Conservation (phyloP, 139 green algal genomes). For the Trebouxia sp. region DNA sequence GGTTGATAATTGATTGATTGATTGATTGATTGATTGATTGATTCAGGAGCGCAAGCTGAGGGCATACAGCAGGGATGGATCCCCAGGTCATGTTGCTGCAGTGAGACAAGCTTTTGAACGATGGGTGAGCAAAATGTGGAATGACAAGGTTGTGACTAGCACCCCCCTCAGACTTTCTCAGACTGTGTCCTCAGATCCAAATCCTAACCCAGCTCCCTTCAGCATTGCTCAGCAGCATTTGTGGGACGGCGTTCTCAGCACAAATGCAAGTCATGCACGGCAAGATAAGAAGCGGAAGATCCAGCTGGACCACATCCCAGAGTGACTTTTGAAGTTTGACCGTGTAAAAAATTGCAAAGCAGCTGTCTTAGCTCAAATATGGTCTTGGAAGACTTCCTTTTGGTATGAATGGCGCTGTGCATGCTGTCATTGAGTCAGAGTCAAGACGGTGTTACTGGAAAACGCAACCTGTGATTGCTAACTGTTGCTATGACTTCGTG, state of each 20-base stretch:
- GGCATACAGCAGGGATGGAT: slow-evolving; percentile 51
- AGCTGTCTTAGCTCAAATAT: neutral
- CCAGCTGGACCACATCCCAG: neutral
- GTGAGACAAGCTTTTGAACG: slow-evolving; percentile 49
- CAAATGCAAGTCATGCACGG: neutral
- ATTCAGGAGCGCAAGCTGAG: slow-evolving; percentile 60
- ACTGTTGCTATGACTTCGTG: no score
- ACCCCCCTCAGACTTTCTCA: neutral
- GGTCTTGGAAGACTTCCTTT: neutral
- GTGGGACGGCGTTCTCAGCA: neutral
- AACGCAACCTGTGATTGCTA: no score
- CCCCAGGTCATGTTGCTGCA: slow-evolving; percentile 33
- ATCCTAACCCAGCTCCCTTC: neutral
- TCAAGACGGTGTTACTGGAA: no score
- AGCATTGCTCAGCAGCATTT: neutral
- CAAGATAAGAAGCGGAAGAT: slow-evolving; percentile 10
- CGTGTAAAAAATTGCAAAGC: no score
- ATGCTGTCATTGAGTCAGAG: no score
- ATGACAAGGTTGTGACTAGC: slow-evolving; percentile 15
- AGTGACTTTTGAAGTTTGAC: neutral
- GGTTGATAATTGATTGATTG: neutral
- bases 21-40: neutral
- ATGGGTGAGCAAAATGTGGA: slow-evolving; percentile 37
- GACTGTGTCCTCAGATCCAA: neutral
- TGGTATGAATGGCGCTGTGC: neutral